A percentile compares a stretch with the other conserved stretches of the same genome.
phyloP scores from a whole-genome alignment of 352 stramenopile species.

The Globisporangium apiculatum region DNA sequence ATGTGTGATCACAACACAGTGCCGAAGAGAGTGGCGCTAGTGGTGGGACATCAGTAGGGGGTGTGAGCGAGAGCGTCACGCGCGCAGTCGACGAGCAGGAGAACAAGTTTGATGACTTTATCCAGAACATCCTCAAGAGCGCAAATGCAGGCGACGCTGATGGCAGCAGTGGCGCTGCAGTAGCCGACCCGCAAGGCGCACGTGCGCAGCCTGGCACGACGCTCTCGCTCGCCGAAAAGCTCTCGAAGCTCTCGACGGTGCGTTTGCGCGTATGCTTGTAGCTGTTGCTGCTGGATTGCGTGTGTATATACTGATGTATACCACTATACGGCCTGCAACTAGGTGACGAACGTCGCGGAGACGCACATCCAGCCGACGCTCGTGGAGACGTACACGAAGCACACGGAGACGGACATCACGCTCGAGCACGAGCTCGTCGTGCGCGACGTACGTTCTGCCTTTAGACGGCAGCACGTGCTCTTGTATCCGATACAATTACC shows the following conservation, averaged over 20 bases:
- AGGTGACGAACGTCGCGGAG: slow-evolving; percentile 64
- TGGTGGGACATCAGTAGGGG: neutral
- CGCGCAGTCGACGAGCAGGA: slow-evolving; percentile 62
- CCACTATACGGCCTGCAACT: no score
- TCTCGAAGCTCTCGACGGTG: slow-evolving; percentile 69
- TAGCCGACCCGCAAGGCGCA: slow-evolving; percentile 4
- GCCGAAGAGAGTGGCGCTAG: slow-evolving; percentile 23
- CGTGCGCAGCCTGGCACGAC: slow-evolving; percentile 9
- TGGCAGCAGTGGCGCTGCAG: slow-evolving; percentile 13
- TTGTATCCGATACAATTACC: no score
- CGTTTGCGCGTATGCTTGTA: neutral
- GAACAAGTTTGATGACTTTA: slow-evolving; percentile 79
- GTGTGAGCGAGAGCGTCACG: slow-evolving; percentile 38
- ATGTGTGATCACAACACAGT: neutral
- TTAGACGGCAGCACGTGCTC: no score
- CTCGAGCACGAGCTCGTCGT: slow-evolving; percentile 72
- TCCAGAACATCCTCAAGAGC: slow-evolving; percentile 79
- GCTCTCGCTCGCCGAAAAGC: slow-evolving; percentile 70
- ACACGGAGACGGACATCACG: slow-evolving; percentile 79
- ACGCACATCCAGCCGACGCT: slow-evolving; percentile 76
- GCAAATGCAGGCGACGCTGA: slow-evolving; percentile 10
- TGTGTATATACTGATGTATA: neutral
- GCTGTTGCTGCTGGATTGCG: neutral
- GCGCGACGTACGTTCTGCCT: slow-evolving; percentile 21
- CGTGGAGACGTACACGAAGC: slow-evolving; percentile 81